Base-by-base conservation (phyloP, 1,284 basidiomycete genomes). In the Chondrostereum purpureum region DNA sequence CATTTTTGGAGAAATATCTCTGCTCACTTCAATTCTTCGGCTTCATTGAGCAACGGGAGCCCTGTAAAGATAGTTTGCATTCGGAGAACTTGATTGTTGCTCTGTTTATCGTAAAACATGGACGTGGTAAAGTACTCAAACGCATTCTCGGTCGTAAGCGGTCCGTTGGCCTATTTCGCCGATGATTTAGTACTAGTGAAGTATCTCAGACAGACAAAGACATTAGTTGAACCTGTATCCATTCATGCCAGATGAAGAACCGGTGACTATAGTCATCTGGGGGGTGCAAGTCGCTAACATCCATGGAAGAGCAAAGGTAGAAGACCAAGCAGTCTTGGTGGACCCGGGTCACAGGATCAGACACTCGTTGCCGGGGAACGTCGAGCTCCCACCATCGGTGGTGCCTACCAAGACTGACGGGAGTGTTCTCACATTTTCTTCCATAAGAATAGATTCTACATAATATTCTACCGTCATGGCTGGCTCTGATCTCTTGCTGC, bases 31-130 rank as follows among this genome's bases (percentile, higher is more conserved):
- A 92, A 76, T 60, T 91, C 86, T 50, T 87, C 84, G 11, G 81
- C 79, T 61, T 90, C 86, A 52, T 90, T 83, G 10, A 74, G 63
- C 45, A 84, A 65, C 2, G 82, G 77, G 38, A 78, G 69, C 17
- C 83, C 87, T 0, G 83, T 83, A 56, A 87, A 82, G 66, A 84
- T 83, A 0, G 87, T 91, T 63, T 92, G 89, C 89, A 92, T 92
- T 55, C 88, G 81, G 38, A 92, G 67, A 20, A 88, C 80, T 58
- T 91, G 86, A 60, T 92, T 92, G 62, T 86, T 92, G 62, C 88
- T 90, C 63, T 88, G 81, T 60, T 88, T 88, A 66, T 92, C 89
- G 61, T 89, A 92, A 68, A 91, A 91, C 79, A 89, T 89, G 13
- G 87, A 90, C 1, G 78, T 77, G 13, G 83, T 71, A 59, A 92